Conservation (phyloP, 768 basidiomycete species). For the Dioszegia hungarica region DNA sequence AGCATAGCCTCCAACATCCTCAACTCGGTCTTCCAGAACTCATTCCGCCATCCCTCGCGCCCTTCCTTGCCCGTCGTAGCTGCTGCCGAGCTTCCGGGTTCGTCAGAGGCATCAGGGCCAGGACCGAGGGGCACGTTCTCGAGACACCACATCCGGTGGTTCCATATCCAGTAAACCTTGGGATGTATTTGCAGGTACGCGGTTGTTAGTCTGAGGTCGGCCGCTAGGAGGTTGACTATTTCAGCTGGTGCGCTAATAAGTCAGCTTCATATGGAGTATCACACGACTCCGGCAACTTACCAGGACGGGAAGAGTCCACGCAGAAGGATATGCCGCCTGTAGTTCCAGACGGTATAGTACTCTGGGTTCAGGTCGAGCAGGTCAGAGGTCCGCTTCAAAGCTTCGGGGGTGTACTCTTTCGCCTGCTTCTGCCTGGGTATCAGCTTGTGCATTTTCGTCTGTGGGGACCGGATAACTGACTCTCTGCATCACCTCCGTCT, state of each 20-base stretch:
- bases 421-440: conserved; percentile 59
- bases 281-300: too few relatives aligned
- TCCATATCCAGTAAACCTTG: conserved; percentile 99
- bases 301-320: conserved; percentile 64
- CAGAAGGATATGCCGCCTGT: conserved; percentile 72
- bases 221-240: conserved; percentile 61
- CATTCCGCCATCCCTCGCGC: conserved; percentile 62
- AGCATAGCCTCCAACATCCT: conserved; percentile 88
- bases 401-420: conserved; percentile 65
- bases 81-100: neutral
- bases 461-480: conserved; percentile 51
- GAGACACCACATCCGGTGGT: conserved; percentile 92
- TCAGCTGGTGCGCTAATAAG: conserved; percentile 58
- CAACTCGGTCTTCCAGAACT: conserved; percentile 79
- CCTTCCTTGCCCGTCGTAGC: conserved; percentile 14
- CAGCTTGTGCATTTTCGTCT: neutral
- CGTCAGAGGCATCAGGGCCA: neutral
- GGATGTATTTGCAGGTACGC: conserved; percentile 74
- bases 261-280: too few relatives aligned
- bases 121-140: conserved; percentile 77
- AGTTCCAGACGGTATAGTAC: conserved; percentile 96
- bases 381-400: conserved; percentile 69
- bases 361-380: conserved; percentile 85
- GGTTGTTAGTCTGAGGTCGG: conserved; percentile 77
- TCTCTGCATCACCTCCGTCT: conserved; percentile 61